Evolutionary conservation across 1,139 yeast species (phyloP), one percentile per base, ranked within the genome.

Genomic region (Zygoascus hellenicus): DNA sequence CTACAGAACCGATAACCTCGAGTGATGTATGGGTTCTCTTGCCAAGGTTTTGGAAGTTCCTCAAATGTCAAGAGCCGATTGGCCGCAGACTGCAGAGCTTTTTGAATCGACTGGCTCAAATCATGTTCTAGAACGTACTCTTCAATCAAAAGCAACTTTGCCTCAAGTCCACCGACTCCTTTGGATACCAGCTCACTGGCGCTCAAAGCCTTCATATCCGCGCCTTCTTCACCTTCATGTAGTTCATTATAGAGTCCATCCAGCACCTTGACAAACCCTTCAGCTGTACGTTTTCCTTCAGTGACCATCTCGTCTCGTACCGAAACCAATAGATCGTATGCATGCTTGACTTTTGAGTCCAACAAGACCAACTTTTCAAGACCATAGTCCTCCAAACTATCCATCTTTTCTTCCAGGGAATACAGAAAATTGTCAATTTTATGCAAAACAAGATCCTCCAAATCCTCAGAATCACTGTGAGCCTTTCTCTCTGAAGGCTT

Each of bases 11-110:
- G 70, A 68, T 92, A 92, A 1, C 97, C 97, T 46, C 80, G 69
- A 32, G 84, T 72, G 49, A 92, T 87, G 63, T 78, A 89, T 50
- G 89, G 82, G 68, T 92, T 92, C 64, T 90, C 97, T 61, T 95
- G 76, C 96, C 97, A 92, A 45, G 86, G 87, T 54, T 82, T 77
- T 1, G 98, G 98, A 45, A 92, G 70, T 63, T 92, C 95, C 61
- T 87, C 88, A 65, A 84, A 86, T 56, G 88, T 89, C 45, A 92
- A 68, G 50, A 82, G 75, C 46, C 81, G 65, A 6, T 67, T 54
- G 37, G 76, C 70, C 2, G 95, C 94, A 3, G 61, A 54, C 35
- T 54, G 52, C 5, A 70, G 55, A 4, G 74, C 73, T 9, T 53
- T 53, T 49, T 64, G 65, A n/a, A 70, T 54, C 10, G 66, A 59